Percentiles rank a stretch among this genome's conserved stretches.
phyloP scores from a whole-genome alignment of 2,329 filamentous ascomycete species.

The Colletotrichum lentis region DNA sequence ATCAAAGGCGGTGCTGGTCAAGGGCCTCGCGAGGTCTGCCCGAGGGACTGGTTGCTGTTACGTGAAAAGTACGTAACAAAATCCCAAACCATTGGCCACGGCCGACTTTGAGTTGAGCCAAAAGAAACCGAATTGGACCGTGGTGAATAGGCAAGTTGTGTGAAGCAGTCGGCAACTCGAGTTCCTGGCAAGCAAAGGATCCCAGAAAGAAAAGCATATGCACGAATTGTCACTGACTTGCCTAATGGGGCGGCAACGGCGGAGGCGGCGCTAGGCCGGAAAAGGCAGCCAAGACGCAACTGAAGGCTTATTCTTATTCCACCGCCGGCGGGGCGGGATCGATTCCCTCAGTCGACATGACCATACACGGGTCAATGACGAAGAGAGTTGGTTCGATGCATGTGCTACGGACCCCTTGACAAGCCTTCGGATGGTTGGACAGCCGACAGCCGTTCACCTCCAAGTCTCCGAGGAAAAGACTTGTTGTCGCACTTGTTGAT shows the following conservation, averaged over 20 bases:
- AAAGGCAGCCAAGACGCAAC: slow-evolving; percentile 24
- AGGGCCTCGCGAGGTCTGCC: neutral
- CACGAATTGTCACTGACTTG: slow-evolving; percentile 4
- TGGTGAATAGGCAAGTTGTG: neutral
- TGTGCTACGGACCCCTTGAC: no score
- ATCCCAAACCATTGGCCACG: neutral
- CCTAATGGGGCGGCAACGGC: no score
- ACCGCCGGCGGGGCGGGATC: no score
- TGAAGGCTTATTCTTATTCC: neutral
- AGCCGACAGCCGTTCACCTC: no score
- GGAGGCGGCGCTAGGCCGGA: slow-evolving; percentile 14
- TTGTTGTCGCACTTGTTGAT: no score
- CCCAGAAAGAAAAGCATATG: slow-evolving; percentile 5
- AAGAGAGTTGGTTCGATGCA: no score
- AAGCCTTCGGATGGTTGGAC: no score
- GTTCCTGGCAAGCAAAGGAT: neutral
- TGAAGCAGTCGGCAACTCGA: neutral
- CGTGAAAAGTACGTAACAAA: slow-evolving; percentile 26
- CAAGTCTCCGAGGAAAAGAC: no score
- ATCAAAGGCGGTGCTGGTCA: neutral
- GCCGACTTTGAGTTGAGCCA: neutral
- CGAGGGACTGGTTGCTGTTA: neutral
- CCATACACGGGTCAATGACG: no score
- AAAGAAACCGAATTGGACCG: neutral
- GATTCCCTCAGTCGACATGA: no score